Evolutionary conservation across 495 filamentous ascomycete genomes (phyloP).

Genomic region (Penicillium arizonense): DNA sequence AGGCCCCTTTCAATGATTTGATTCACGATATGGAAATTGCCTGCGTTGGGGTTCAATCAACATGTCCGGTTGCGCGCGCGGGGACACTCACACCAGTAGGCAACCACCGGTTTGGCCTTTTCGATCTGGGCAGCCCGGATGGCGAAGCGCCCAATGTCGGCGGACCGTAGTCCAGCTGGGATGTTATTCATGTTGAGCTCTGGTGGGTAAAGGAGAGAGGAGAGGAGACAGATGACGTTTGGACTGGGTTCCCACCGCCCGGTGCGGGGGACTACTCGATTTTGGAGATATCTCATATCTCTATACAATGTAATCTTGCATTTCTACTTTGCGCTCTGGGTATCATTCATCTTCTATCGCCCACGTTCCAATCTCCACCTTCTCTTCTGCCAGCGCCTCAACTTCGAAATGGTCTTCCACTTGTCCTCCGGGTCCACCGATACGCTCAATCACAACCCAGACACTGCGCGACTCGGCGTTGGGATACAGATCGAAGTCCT

Average conservation of each 20-base stretch:
- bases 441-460: conserved; percentile 78
- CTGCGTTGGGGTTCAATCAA: conserved; percentile 41
- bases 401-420: conserved; percentile 59
- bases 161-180: conserved; percentile 70
- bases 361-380: conserved; percentile 60
- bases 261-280: conserved; percentile 17
- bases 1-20: conserved; percentile 80
- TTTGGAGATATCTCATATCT: not conserved
- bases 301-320: not conserved
- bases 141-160: conserved; percentile 78
- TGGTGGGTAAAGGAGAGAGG: not conserved
- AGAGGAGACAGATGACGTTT: conserved; percentile 26
- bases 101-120: conserved; percentile 75
- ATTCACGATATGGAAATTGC: conserved; percentile 90
- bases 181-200: conserved; percentile 50
- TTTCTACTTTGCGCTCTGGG: not conserved
- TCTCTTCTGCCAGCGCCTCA: conserved; percentile 66
- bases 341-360: conserved; percentile 37
- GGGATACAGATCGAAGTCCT: conserved; percentile 70
- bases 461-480: conserved; percentile 50
- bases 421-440: conserved; percentile 52
- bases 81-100: conserved; percentile 84
- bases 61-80: conserved; percentile 7
- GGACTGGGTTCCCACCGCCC: conserved; percentile 24
- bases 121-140: conserved; percentile 82